Evolutionary conservation across 192 early-diverging fungal genomes (phyloP), one percentile per base, ranked within the genome.

Genomic region (Coemansia sp.): DNA sequence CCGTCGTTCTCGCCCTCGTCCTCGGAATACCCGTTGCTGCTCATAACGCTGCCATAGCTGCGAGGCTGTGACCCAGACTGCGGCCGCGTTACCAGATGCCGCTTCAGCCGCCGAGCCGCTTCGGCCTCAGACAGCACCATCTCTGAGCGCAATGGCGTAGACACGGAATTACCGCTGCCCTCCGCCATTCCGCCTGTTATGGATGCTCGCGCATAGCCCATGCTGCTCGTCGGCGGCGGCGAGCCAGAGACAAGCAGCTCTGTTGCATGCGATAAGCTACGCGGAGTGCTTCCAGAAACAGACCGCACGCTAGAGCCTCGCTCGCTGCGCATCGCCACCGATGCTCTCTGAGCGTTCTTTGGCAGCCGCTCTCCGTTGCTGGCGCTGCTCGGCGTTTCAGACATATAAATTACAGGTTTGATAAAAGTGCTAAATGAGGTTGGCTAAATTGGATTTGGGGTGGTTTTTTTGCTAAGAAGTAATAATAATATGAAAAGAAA

Each of bases 71-170:
- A 76, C 28, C 78, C 63, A 32, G 73, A 63, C 19, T 62, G 50
- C 11, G 70, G 83, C 22, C 85, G 84, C 29, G 85, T 84, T 10
- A 91, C 88, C 57, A 91, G 81, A 58, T 91, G 88, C 46, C 85
- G 83, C 61, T 83, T 86, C 6, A 91, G 81, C 39, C 88, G 85
- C 66, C 87, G 84, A 8, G 88, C 88, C 2, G 79, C 82, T 51
- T 83, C 85, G 2, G 67, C 63, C 51, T 60, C 54, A 1, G 75
- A 57, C 2, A 78, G 60, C 1, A 67, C 64, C 75, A 72, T 72
- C 42, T 65, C 63, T 20, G 75, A 62, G 36, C 64, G 60, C 8
- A 36, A 14, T 4, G 45, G 65, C 36, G 69, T 51, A 3, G 42
- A 16, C 35, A 45, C 13, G 19, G n/a, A 39, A 24, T 57, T 69